Evolutionary conservation across 2,329 filamentous ascomycete species (phyloP).

Genomic region (Botryotinia narcissicola): DNA sequence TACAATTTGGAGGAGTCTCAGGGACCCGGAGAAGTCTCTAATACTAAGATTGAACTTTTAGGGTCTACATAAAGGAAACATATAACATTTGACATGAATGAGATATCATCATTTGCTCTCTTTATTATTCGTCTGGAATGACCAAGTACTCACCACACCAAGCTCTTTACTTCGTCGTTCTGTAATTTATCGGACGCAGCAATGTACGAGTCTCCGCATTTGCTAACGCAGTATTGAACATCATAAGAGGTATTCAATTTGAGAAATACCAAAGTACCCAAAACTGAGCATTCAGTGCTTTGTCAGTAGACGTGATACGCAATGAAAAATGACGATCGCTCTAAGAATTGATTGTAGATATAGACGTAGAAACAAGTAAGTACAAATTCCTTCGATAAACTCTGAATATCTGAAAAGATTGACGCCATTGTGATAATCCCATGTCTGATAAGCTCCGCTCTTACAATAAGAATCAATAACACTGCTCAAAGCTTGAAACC

Average conservation of each 20-base stretch:
- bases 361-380: neutral
- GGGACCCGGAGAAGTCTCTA: neutral
- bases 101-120: neutral
- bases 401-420: neutral
- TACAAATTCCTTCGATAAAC: neutral
- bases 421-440: neutral
- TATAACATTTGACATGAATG: neutral
- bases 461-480: neutral
- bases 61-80: neutral
- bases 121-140: too few species aligned
- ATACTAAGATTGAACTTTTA: neutral
- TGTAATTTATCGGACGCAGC: neutral
- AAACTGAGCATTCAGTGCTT: neutral
- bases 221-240: neutral
- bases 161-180: neutral
- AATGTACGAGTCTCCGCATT: neutral
- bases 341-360: neutral
- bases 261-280: neutral
- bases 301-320: neutral
- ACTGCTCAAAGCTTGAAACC: neutral
- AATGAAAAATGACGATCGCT: neutral
- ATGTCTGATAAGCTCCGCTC: neutral
- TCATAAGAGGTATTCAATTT: neutral
- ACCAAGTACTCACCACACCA: neutral
- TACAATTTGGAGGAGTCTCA: accelerated